These are phyloP conservation scores for Puccinellia tenuiflora DNA, from an alignment of 176 grass and related monocot species.

Conservation along the genomic window DNA sequence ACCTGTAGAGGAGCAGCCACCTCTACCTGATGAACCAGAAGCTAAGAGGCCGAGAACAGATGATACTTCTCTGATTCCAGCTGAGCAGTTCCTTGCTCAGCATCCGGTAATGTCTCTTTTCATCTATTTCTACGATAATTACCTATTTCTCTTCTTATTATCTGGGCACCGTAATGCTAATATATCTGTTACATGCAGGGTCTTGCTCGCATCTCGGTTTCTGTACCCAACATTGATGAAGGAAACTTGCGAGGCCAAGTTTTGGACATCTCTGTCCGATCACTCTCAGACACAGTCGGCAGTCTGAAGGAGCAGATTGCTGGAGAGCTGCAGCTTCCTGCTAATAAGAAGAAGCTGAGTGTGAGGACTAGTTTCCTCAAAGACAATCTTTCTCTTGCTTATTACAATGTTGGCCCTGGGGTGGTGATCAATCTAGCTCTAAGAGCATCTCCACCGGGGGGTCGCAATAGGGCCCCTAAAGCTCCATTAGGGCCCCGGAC, in stretches of 20 bases:
- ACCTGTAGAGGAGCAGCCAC: too few species aligned
- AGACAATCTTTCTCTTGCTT: slow-evolving; percentile 88
- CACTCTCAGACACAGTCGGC: slow-evolving; percentile 72
- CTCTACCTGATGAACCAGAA: slow-evolving; percentile 88
- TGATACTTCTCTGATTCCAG: slow-evolving; percentile 72
- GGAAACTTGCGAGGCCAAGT: slow-evolving; percentile 86
- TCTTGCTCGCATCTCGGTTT: slow-evolving; percentile 59
- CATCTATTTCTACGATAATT: neutral
- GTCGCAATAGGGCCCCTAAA: too few species aligned
- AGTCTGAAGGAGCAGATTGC: slow-evolving; percentile 95
- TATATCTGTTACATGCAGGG: slow-evolving; percentile 46
- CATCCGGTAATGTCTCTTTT: slow-evolving; percentile 62
- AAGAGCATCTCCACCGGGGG: too few species aligned
- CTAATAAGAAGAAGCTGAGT: slow-evolving; percentile 93
- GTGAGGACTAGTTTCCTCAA: slow-evolving; percentile 79
- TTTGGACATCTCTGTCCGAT: slow-evolving; percentile 69
- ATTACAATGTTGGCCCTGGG: slow-evolving; percentile 85
- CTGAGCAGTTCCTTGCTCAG: slow-evolving; percentile 79
- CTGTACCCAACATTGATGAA: slow-evolving; percentile 86
- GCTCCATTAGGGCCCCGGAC: too few species aligned
- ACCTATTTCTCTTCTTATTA: neutral
- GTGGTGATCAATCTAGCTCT: slow-evolving; percentile 75
- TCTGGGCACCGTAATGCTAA: neutral
- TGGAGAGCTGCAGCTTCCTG: slow-evolving; percentile 87
- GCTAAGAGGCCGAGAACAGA: slow-evolving; percentile 82